Conservation (phyloP, 2,329 filamentous ascomycete species). For the Pyricularia sp. region DNA sequence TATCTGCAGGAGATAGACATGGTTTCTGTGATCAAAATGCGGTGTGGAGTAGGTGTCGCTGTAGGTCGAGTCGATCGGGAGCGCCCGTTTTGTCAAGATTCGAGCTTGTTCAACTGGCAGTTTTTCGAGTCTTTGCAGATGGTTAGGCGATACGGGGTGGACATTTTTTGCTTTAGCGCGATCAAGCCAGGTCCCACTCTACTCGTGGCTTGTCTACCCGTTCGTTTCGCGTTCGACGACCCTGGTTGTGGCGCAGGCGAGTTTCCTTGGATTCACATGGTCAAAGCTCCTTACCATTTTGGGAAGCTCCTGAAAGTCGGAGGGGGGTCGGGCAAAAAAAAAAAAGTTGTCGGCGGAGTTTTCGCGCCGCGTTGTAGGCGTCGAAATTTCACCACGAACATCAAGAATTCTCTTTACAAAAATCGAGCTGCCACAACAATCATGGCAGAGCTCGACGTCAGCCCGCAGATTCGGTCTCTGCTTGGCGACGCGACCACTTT, state of each 20-base stretch:
- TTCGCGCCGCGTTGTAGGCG: background rate
- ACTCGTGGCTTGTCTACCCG: background rate
- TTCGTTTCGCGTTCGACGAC: background rate
- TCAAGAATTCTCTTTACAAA: background rate
- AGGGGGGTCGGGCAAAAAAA: background rate
- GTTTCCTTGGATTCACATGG: background rate
- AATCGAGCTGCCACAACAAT: constrained; percentile 14
- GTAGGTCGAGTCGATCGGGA: background rate
- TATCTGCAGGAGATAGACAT: constrained; percentile 57
- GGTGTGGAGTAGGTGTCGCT: background rate
- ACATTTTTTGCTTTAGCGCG: constrained; percentile 2
- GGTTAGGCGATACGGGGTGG: background rate
- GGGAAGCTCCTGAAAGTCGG: constrained; percentile 1
- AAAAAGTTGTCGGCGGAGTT: constrained; percentile 1
- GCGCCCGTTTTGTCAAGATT: background rate
- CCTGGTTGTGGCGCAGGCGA: background rate
- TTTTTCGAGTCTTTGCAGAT: background rate
- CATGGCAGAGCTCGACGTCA: constrained; percentile 49
- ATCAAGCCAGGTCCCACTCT: background rate
- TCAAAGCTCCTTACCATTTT: constrained; percentile 5
- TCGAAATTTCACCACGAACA: background rate
- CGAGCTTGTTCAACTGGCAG: constrained; percentile 1
- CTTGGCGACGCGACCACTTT: constrained; percentile 44
- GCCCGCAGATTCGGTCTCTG: constrained; percentile 44
- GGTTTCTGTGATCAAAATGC: background rate